Conservation (phyloP, 2,329 filamentous ascomycete species). For the Aspergillus novofumigatus region DNA sequence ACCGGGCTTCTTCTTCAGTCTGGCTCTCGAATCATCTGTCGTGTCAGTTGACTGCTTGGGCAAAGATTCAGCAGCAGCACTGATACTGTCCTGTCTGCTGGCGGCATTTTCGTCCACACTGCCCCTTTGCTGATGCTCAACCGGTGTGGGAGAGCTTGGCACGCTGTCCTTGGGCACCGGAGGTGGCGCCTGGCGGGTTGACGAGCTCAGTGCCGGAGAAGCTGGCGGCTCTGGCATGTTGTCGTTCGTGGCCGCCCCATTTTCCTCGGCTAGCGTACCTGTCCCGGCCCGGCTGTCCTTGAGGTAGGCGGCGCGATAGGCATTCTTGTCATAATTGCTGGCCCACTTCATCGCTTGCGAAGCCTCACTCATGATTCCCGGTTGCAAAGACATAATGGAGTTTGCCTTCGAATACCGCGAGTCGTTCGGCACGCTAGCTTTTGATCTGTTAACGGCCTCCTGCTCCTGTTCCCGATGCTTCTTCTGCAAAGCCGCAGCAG, state of each 20-base stretch:
- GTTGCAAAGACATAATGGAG: slow-evolving; percentile 84
- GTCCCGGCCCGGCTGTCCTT: slow-evolving; percentile 68
- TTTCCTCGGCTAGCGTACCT: slow-evolving; percentile 51
- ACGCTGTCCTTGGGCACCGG: slow-evolving; percentile 30
- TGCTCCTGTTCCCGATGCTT: slow-evolving; percentile 59
- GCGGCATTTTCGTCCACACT: slow-evolving; percentile 12
- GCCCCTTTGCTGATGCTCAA: slow-evolving; percentile 20
- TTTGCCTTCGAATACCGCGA: slow-evolving; percentile 67
- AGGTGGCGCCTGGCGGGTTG: slow-evolving; percentile 26
- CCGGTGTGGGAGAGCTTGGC: slow-evolving; percentile 23
- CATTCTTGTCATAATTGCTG: slow-evolving; percentile 86
- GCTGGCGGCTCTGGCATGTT: slow-evolving; percentile 18
- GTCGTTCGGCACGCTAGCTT: slow-evolving; percentile 54
- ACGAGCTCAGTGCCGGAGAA: slow-evolving; percentile 21
- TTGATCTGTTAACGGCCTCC: slow-evolving; percentile 46
- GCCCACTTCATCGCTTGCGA: slow-evolving; percentile 97
- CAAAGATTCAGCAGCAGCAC: slow-evolving; percentile 25
- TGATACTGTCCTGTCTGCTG: slow-evolving; percentile 13
- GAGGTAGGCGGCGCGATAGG: slow-evolving; percentile 81
- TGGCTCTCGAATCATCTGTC: slow-evolving; percentile 35
- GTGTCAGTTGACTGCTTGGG: slow-evolving; percentile 30
- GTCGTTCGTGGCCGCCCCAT: slow-evolving; percentile 29
- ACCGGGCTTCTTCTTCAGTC: slow-evolving; percentile 41
- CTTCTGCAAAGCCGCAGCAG: slow-evolving; percentile 76
- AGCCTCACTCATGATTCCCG: slow-evolving; percentile 77